Base-by-base conservation (phyloP, 345 rosid genomes). In the Geranium brycei region DNA sequence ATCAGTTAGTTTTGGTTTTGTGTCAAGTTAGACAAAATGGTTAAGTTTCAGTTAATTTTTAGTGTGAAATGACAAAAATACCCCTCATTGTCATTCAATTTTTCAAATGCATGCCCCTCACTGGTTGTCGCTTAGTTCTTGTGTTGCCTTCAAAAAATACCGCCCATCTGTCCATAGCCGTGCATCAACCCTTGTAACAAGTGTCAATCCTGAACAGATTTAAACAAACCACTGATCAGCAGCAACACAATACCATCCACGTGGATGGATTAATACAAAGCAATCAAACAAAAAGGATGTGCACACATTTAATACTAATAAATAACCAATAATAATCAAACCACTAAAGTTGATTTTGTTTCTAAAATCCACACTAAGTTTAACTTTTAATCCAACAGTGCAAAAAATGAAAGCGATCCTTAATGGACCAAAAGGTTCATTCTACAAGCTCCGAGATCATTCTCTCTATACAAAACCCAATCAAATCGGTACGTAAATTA, bases 141-240 rank as follows among this genome's bases (percentile, higher is more conserved):
- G 80, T 2, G 66, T 62, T 64, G 99, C 97, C 83, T 93, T 97
- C 78, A 90, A 71, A 71, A 88, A 93, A 76, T 93, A 93, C 3
- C 99, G 79, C 1, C 95, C 99, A 68, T 93, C 97, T 4, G 99
- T 93, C 99, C 97, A 93, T 18, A 90, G 64, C 47, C 81, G 80
- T 1, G 97, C 99, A 60, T 90, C 96, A 2, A 73, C 69, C 72
- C 71, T 78, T 1, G 96, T 88, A 51, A 93, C 75, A 28, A 90
- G 88, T 28, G 95, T 88, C 87, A 90, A 72, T 60, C 99, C 97
- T 93, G 80, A 65, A 68, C 17, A 19, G 67, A 62, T 51, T 58
- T 14, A 60, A 32, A 57, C 14, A n/a, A 16, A 10, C 16, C 12
- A 61, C 12, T 18, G 12, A 17, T 28, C 3, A 14, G 19, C 3